phyloP scores from a whole-genome alignment of 192 early-diverging fungal species.

The Coemansia biformis region DNA sequence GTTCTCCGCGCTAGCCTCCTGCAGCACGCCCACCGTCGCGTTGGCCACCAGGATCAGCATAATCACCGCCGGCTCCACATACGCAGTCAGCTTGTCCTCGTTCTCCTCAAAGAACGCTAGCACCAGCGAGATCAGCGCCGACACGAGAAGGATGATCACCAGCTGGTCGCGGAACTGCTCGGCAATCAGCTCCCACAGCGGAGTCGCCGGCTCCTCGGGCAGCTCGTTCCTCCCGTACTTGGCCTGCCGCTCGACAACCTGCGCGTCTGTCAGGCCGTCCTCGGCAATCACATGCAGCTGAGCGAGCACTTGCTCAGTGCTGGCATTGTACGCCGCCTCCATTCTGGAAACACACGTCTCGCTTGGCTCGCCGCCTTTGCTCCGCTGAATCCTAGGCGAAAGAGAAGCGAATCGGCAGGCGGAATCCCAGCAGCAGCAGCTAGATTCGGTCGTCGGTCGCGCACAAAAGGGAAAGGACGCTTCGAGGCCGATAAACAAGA shows the following conservation, averaged over 20 bases:
- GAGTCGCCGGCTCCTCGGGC: conserved; percentile 83
- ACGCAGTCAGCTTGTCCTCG: conserved; percentile 68
- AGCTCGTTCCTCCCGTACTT: conserved; percentile 84
- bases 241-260: conserved; percentile 57
- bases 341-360: too few relatives aligned
- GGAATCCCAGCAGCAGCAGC: too few relatives aligned
- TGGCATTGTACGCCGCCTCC: conserved; percentile 62
- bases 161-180: conserved; percentile 99
- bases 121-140: conserved; percentile 88
- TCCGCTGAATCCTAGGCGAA: too few relatives aligned
- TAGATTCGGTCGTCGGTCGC: too few relatives aligned
- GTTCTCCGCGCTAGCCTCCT: conserved; percentile 95
- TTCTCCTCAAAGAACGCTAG: conserved; percentile 87
- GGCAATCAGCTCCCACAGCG: conserved; percentile 86
- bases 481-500: too few relatives aligned
- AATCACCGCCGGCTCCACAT: conserved; percentile 98
- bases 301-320: conserved; percentile 60
- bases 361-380: too few relatives aligned
- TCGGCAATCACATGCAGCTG: conserved; percentile 60
- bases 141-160: conserved; percentile 87
- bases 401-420: too few relatives aligned
- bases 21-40: conserved; percentile 92
- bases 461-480: too few relatives aligned
- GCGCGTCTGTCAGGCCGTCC: conserved; percentile 60
- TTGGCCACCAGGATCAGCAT: conserved; percentile 97